Conservation (phyloP, 2,329 filamentous ascomycete genomes). For the Neonectria sp. region DNA sequence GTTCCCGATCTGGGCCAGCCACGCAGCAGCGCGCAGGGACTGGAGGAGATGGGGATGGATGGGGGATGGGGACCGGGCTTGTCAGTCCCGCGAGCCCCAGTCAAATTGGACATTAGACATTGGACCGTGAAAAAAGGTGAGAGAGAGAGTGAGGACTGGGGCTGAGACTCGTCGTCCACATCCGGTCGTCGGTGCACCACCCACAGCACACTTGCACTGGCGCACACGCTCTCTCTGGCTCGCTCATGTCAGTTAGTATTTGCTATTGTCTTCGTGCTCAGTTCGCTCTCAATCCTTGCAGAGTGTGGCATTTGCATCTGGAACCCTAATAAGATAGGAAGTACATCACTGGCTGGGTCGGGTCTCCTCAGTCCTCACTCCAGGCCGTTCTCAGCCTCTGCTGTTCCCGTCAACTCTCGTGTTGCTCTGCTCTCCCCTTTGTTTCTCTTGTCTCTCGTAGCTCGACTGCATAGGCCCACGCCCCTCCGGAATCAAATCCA, state of each 20-base stretch:
- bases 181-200: constrained; percentile 14
- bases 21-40: constrained; percentile 43
- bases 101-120: constrained; percentile 6
- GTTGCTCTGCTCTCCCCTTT: constrained; percentile 6
- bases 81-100: constrained; percentile 25
- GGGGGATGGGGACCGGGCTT: constrained; percentile 7
- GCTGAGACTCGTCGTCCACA: constrained; percentile 18
- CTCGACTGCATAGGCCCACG: constrained; percentile 17
- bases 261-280: constrained; percentile 5
- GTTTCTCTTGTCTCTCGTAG: constrained; percentile 13
- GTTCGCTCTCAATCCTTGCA: constrained; percentile 4
- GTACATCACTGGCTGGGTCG: constrained; percentile 16
- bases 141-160: not conserved
- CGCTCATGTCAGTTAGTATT: constrained; percentile 17
- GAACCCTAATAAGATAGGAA: not conserved
- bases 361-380: constrained; percentile 11
- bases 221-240: not conserved
- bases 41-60: constrained; percentile 40
- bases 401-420: constrained; percentile 15
- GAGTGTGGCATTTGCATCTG: constrained; percentile 1
- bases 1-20: constrained; percentile 49
- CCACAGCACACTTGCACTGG: constrained; percentile 1
- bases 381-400: not conserved
- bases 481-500: constrained; percentile 23
- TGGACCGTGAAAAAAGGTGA: not conserved